Evolutionary conservation across 2,329 filamentous ascomycete genomes (phyloP).

Genomic region (Emergomyces pasteurianus): DNA sequence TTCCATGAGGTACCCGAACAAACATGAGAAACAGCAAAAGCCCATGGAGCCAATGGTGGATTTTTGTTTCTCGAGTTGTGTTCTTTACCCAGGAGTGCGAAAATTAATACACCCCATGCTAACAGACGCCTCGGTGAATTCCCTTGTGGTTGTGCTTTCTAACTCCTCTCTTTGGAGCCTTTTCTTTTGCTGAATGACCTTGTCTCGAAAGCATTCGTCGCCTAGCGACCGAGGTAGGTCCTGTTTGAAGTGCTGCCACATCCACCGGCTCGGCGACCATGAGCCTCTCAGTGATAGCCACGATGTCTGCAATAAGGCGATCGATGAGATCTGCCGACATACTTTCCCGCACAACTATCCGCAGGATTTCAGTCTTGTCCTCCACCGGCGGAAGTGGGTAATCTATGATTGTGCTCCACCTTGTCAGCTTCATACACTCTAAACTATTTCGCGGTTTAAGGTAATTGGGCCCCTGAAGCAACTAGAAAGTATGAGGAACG

Average conservation of each 20-base stretch:
- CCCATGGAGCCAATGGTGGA: not conserved
- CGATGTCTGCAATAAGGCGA: conserved; percentile 49
- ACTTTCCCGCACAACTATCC: conserved; percentile 55
- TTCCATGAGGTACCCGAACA: not conserved
- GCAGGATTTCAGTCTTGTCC: conserved; percentile 51
- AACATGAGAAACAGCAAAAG: not conserved
- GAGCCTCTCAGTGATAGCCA: conserved; percentile 47
- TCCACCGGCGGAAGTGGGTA: conserved; percentile 54
- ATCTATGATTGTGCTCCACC: conserved; percentile 27
- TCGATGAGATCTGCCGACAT: conserved; percentile 59
- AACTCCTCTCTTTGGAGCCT: not conserved
- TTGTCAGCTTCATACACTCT: not conserved
- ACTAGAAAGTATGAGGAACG: conserved; percentile 15
- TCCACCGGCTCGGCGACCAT: conserved; percentile 45
- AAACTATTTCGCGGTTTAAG: not conserved
- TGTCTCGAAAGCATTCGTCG: conserved; percentile 15
- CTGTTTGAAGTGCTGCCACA: conserved; percentile 37
- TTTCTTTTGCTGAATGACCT: not conserved
- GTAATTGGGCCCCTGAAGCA: not conserved
- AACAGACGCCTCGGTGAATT: conserved; percentile 14
- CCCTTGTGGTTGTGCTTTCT: conserved; percentile 7
- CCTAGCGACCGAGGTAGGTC: conserved; percentile 31
- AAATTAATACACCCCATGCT: not conserved
- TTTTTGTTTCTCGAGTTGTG: not conserved
- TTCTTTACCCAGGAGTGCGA: not conserved